Percentiles rank a stretch among this genome's conserved stretches.
phyloP scores from a whole-genome alignment of 2,329 filamentous ascomycete species.

The Bipolaris oryzae region DNA sequence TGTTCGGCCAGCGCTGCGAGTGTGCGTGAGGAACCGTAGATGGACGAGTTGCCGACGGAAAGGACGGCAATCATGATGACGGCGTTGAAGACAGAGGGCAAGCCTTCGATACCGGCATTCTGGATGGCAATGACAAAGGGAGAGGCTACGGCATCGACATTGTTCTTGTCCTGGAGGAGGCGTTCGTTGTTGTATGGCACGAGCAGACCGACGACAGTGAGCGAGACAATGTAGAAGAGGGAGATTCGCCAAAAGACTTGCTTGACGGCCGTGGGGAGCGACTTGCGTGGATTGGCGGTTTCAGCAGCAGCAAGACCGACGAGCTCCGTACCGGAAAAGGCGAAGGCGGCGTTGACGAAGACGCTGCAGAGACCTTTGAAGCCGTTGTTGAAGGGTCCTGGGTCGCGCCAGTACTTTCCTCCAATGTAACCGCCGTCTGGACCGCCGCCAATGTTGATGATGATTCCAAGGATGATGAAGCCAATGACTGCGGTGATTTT shows the following conservation, averaged over 20 bases:
- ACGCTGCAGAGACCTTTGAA: constrained; percentile 83
- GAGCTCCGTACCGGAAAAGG: constrained; percentile 77
- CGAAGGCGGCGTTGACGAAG: constrained; percentile 76
- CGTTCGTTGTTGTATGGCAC: constrained; percentile 73
- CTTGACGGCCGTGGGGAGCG: constrained; percentile 86
- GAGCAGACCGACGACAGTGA: constrained; percentile 80
- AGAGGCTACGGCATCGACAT: constrained; percentile 74
- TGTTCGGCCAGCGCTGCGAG: constrained; percentile 89
- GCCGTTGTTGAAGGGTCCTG: constrained; percentile 83
- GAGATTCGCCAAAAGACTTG: constrained; percentile 87
- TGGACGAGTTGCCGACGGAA: constrained; percentile 88
- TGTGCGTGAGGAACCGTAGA: constrained; percentile 90
- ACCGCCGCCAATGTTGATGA: constrained; percentile 79
- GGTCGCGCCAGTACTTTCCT: constrained; percentile 74
- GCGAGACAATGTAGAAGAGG: constrained; percentile 81
- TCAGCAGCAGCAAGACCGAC: constrained; percentile 80
- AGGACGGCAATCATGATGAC: constrained; percentile 91
- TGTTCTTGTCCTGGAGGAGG: constrained; percentile 64
- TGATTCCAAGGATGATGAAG: constrained; percentile 86
- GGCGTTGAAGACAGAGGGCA: constrained; percentile 92
- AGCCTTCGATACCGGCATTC: constrained; percentile 77
- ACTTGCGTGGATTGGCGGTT: constrained; percentile 79
- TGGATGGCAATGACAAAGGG: constrained; percentile 94
- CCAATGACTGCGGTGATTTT: constrained; percentile 86
- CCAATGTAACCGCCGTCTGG: constrained; percentile 74